Base-by-base conservation (phyloP, 805 yeast genomes). In the Suhomyces sp. region DNA sequence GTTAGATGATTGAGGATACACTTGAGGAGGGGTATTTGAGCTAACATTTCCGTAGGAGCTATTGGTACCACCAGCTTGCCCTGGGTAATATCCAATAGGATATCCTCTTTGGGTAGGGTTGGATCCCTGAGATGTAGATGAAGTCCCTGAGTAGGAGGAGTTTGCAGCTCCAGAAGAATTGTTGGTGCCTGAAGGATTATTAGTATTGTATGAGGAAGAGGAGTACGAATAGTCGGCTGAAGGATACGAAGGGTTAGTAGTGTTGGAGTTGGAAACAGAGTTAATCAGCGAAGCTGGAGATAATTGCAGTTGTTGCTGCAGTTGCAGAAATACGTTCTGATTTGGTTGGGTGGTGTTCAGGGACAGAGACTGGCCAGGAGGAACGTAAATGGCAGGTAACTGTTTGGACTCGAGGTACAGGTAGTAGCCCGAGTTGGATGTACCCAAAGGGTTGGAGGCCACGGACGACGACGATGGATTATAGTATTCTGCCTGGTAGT, bases 191-290 rank as follows among this genome's bases (percentile, higher is more conserved):
- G 22, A 20, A 10, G 29, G 13, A 13, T 25, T 21, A 18, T 32
- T 32, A 14, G 21, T 30, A 23, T 36, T 33, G 31, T 40, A 36
- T n/a, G n/a, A n/a, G 31, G 30, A 36, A 22, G 29, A 36, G 12
- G 31, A 33, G 32, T 39, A 39, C 11, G 35, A 38, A 32, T 39
- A 39, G 27, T 39, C 43, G 14, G 25, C 29, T 4, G 38, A 19
- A 4, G 39, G 43, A 20, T 19, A 19, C 4, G 15, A 23, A 9
- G 24, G 15, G 28, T 20, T 13, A 31, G 21, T 15, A 35, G 16
- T n/a, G 18, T 27, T 21, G 35, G 19, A 19, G 27, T 11, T 6
- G 14, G 41, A n/a, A 4, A 33, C 15, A 16, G 12, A 12, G 19
- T 33, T 24, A 28, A 26, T 13, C 17, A 14, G 24, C 18, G 31